These are phyloP conservation scores for Sphagnurus paluster DNA, from an alignment of 1,284 basidiomycete genomes.

Conservation along the genomic window DNA sequence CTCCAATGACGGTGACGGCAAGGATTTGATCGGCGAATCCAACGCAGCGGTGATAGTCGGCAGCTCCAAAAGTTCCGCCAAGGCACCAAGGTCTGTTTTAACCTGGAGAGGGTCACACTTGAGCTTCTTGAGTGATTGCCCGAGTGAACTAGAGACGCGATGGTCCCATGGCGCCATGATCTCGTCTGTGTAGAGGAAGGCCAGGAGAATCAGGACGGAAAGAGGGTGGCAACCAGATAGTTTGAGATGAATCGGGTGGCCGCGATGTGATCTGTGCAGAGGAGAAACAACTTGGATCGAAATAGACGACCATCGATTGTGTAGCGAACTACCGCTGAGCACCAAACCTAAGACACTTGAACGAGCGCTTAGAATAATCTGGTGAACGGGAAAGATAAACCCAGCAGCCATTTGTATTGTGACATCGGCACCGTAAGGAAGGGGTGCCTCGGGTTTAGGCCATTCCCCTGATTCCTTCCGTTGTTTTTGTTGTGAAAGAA, in stretches of 20 bases:
- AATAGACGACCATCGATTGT: constrained; percentile 33
- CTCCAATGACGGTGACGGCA: constrained; percentile 45
- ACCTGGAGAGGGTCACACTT: constrained; percentile 48
- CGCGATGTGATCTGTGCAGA: neutral
- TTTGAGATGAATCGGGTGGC: constrained; percentile 8
- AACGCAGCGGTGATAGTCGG: constrained; percentile 53
- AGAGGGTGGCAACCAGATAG: constrained; percentile 61
- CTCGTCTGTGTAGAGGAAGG: constrained; percentile 89
- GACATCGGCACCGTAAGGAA: constrained; percentile 64
- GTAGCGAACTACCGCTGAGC: constrained; percentile 35
- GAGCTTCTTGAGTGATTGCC: constrained; percentile 38
- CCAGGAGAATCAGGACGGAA: constrained; percentile 75
- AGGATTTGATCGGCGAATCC: constrained; percentile 50
- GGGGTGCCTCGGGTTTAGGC: constrained; percentile 18
- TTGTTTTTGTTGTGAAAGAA: constrained; percentile 31
- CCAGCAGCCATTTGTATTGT: constrained; percentile 44
- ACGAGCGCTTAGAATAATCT: constrained; percentile 64
- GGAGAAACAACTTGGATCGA: constrained; percentile 26
- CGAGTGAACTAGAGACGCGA: constrained; percentile 58
- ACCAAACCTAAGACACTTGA: constrained; percentile 49
- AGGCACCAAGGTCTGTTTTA: constrained; percentile 58
- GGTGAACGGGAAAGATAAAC: constrained; percentile 63
- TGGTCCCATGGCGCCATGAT: constrained; percentile 85
- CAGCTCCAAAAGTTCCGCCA: constrained; percentile 60
- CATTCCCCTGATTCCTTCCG: constrained; percentile 11